Evolutionary conservation across 768 basidiomycete genomes (phyloP).

Genomic region (Lepiota brunneoincarnata): DNA sequence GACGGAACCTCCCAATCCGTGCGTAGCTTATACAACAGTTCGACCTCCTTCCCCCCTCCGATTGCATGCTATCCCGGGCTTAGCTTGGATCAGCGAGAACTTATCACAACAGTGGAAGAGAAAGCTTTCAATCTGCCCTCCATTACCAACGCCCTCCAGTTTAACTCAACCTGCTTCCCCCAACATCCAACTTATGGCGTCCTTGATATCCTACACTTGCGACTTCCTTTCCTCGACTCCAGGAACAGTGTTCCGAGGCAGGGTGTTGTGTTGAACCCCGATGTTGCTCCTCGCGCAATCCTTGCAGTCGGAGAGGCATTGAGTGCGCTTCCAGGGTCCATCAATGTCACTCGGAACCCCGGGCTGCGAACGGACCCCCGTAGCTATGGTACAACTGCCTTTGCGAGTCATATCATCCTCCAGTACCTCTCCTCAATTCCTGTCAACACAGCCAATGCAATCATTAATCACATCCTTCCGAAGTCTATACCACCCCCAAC

Average conservation of each 20-base stretch:
- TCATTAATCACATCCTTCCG: conserved; percentile 47
- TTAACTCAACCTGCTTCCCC: conserved; percentile 51
- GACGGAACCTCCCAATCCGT: conserved; percentile 45
- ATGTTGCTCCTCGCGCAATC: conserved; percentile 45
- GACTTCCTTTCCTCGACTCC: conserved; percentile 54
- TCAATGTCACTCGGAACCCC: conserved; percentile 26
- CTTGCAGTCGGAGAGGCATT: conserved; percentile 51
- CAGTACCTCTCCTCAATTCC: conserved; percentile 53
- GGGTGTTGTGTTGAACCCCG: conserved; percentile 44
- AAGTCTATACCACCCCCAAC: conserved; percentile 39
- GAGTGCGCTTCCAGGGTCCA: conserved; percentile 36
- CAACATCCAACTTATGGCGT: conserved; percentile 63
- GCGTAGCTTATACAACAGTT: conserved; percentile 37
- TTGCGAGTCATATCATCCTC: conserved; percentile 56
- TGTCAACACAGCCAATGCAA: conserved; percentile 38
- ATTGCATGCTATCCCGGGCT: conserved; percentile 61
- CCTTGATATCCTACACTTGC: conserved; percentile 53
- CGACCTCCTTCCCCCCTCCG: conserved; percentile 55
- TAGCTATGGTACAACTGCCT: conserved; percentile 51
- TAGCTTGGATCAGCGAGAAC: conserved; percentile 31
- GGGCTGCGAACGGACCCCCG: conserved; percentile 40
- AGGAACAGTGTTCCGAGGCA: conserved; percentile 42
- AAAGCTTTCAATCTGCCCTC: conserved; percentile 46
- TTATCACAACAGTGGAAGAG: conserved; percentile 47
- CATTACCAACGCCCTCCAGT: conserved; percentile 28